These are phyloP conservation scores for Lactarius hengduanensis DNA, from an alignment of 768 basidiomycete species.

Conservation along the genomic window DNA sequence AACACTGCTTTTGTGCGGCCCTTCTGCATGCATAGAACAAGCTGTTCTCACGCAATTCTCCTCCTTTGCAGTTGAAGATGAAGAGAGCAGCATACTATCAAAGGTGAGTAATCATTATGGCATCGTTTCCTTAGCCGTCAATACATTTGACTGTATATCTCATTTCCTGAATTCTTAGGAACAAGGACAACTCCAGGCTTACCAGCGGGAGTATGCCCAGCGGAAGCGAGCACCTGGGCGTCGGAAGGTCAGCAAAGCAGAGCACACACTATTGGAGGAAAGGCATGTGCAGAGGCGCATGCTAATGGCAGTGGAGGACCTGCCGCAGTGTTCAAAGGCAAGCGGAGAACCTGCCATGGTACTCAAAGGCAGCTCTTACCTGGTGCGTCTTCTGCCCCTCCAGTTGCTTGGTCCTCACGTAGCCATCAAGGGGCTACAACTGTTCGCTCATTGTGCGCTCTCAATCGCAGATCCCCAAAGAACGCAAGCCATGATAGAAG, in stretches of 20 bases:
- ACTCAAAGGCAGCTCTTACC: neutral
- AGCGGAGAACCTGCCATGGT: too few species aligned
- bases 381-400: too few species aligned
- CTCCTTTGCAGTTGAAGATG: neutral
- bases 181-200: neutral
- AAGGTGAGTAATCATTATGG: neutral
- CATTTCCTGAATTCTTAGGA: neutral
- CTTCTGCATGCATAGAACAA: fast-evolving
- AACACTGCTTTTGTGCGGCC: too few species aligned
- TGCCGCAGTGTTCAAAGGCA: neutral
- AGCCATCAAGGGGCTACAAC: too few species aligned
- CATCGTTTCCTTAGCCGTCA: too few species aligned
- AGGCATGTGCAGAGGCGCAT: neutral
- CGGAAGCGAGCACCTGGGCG: neutral
- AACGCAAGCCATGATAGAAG: too few species aligned
- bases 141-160: fast-evolving
- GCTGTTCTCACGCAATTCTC: neutral
- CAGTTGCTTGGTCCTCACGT: too few species aligned
- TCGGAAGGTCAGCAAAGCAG: neutral
- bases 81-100: neutral
- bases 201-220: neutral
- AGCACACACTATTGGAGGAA: neutral
- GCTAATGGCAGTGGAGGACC: neutral
- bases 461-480: too few species aligned
- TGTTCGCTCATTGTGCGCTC: too few species aligned